Conservation (phyloP, 2,329 filamentous ascomycete species). For the Colletotrichum salicis region DNA sequence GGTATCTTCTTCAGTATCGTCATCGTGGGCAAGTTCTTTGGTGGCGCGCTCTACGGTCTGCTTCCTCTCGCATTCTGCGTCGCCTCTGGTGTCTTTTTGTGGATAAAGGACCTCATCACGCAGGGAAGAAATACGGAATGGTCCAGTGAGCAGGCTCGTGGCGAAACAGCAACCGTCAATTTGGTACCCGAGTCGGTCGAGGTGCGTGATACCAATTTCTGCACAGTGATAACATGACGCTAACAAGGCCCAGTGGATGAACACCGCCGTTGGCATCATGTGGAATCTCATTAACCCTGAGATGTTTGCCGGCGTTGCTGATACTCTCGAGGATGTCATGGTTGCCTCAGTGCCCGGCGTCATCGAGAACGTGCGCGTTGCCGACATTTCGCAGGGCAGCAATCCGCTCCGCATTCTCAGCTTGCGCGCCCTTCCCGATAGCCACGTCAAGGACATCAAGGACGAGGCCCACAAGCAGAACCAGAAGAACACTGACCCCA, state of each 20-base stretch:
- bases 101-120: constrained; percentile 87
- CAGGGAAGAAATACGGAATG: constrained; percentile 88
- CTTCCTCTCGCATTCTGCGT: constrained; percentile 79
- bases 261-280: constrained; percentile 82
- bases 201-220: constrained; percentile 30
- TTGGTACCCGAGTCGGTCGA: constrained; percentile 92
- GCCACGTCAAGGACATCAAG: constrained; percentile 83
- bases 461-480: constrained; percentile 64
- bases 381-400: constrained; percentile 92
- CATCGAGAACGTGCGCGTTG: constrained; percentile 94
- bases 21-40: constrained; percentile 81
- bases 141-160: constrained; percentile 86
- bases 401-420: constrained; percentile 91
- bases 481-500: constrained; percentile 76
- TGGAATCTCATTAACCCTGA: constrained; percentile 96
- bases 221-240: neutral
- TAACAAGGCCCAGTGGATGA: constrained; percentile 78
- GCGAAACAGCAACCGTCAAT: constrained; percentile 86
- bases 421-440: constrained; percentile 84
- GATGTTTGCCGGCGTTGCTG: constrained; percentile 92
- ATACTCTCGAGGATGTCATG: constrained; percentile 89
- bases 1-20: constrained; percentile 80
- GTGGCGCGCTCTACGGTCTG: constrained; percentile 79
- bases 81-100: constrained; percentile 83
- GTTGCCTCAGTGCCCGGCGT: constrained; percentile 90